phyloP scores from a whole-genome alignment of 345 rosid genomes.

The Iberis pinnata region DNA sequence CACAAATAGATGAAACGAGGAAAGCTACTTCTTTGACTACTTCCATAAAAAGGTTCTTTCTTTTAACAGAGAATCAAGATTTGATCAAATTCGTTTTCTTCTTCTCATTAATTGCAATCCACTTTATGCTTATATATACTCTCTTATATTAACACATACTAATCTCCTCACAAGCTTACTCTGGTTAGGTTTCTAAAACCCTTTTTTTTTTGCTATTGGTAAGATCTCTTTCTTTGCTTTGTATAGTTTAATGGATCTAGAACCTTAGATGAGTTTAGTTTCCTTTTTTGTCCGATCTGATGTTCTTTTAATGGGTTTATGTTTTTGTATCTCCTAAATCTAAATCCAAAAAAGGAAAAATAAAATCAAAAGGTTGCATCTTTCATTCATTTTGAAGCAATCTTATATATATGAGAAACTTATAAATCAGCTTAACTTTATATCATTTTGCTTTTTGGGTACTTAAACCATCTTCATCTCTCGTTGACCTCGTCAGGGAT shows the following conservation, averaged over 20 bases:
- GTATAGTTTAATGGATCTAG: constrained; percentile 12
- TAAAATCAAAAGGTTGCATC: constrained; percentile 1
- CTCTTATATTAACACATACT: background rate
- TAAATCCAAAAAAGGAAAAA: background rate
- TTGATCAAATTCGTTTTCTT: constrained; percentile 31
- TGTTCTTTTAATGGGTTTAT: background rate
- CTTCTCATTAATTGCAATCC: background rate
- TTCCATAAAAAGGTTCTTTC: constrained; percentile 27
- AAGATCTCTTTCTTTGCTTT: constrained; percentile 16
- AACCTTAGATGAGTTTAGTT: constrained; percentile 12
- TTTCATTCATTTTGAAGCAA: constrained; percentile 17
- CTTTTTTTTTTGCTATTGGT: constrained; percentile 25
- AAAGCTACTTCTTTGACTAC: constrained; percentile 26
- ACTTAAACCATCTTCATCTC: constrained; percentile 11
- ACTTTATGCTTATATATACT: constrained; percentile 5
- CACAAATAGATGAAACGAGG: constrained; percentile 32
- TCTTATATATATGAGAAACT: constrained; percentile 17
- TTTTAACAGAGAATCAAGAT: constrained; percentile 30
- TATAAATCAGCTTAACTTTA: constrained; percentile 7
- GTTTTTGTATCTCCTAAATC: constrained; percentile 6
- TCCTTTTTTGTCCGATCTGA: constrained; percentile 9
- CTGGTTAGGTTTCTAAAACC: constrained; percentile 27
- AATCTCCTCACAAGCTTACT: constrained; percentile 2
- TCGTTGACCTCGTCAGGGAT: constrained; percentile 33
- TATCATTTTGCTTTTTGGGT: constrained; percentile 23